A percentile compares a stretch with the other conserved stretches of the same genome.
Evolutionary conservation across 768 basidiomycete species (phyloP).

Genomic region (Filobasidium floriforme): DNA sequence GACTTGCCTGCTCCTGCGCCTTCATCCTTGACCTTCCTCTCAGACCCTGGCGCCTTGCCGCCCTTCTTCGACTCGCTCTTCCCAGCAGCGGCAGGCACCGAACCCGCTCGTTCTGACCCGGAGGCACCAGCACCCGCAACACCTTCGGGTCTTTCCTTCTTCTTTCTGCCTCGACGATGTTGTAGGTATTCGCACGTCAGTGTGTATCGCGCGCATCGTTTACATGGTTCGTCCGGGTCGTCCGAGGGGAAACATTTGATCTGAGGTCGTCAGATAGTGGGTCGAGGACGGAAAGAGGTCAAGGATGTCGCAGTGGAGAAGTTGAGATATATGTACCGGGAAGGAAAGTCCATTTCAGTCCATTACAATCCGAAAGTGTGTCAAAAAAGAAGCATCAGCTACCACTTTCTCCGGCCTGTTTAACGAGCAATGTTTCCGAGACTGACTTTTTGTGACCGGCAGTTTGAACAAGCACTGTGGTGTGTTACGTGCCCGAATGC

Average conservation of each 20-base stretch:
- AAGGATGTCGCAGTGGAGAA: background rate
- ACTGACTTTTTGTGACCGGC: constrained; percentile 30
- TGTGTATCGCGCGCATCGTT: constrained; percentile 25
- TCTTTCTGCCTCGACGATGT: constrained; percentile 28
- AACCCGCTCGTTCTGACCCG: background rate
- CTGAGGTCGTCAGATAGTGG: constrained; percentile 22
- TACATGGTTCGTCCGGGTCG: constrained; percentile 24
- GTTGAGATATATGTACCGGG: too few species aligned
- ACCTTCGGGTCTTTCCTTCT: constrained; percentile 16
- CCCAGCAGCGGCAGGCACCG: background rate
- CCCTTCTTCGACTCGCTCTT: background rate
- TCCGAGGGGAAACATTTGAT: constrained; percentile 26
- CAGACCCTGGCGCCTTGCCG: background rate
- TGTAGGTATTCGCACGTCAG: constrained; percentile 28
- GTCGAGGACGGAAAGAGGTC: background rate
- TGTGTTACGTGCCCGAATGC: background rate
- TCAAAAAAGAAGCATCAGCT: too few species aligned
- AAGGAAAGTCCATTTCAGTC: too few species aligned
- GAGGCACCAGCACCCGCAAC: constrained; percentile 8
- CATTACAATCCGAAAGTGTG: too few species aligned
- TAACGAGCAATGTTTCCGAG: background rate
- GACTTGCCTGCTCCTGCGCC: too few species aligned
- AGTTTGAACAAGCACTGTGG: constrained; percentile 26
- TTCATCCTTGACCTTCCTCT: too few species aligned
- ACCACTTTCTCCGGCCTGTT: too few species aligned